These are phyloP conservation scores for Medicago arabica DNA, from an alignment of 306 rosid species.

Conservation along the genomic window DNA sequence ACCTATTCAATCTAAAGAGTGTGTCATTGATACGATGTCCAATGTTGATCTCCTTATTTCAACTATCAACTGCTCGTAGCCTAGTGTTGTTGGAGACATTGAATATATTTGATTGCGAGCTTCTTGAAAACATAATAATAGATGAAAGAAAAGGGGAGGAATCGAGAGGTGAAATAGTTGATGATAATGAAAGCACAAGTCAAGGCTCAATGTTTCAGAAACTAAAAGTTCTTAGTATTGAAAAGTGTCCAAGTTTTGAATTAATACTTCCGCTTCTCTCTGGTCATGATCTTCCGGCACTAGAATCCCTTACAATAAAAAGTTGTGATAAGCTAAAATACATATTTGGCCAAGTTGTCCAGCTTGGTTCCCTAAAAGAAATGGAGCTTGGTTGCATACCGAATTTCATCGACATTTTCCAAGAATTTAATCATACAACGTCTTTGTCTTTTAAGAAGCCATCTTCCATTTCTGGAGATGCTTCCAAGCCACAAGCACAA, in stretches of 20 bases:
- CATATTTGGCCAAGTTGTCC: conserved; percentile 1
- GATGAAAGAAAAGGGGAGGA: neutral
- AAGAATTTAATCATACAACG: neutral
- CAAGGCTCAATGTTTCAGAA: neutral
- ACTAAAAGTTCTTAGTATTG: neutral
- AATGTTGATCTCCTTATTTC: neutral
- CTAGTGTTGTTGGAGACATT: neutral
- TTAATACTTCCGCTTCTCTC: neutral
- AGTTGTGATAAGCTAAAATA: neutral
- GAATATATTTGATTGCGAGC: rapidly evolving
- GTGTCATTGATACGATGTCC: rapidly evolving
- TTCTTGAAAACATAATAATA: neutral
- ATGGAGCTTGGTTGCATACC: rapidly evolving
- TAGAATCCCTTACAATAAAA: neutral
- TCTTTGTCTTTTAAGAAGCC: neutral
- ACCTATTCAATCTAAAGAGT: neutral
- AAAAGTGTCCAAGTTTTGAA: neutral
- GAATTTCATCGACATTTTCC: conserved; percentile 9
- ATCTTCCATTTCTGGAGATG: neutral
- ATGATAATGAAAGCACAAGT: neutral
- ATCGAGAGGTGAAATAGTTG: neutral
- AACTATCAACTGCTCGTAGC: neutral
- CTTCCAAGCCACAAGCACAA: too few species aligned
- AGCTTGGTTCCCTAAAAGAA: neutral
- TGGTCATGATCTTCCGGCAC: neutral